phyloP scores from a whole-genome alignment of 306 rosid species.

The Leucaena leucocephala region DNA sequence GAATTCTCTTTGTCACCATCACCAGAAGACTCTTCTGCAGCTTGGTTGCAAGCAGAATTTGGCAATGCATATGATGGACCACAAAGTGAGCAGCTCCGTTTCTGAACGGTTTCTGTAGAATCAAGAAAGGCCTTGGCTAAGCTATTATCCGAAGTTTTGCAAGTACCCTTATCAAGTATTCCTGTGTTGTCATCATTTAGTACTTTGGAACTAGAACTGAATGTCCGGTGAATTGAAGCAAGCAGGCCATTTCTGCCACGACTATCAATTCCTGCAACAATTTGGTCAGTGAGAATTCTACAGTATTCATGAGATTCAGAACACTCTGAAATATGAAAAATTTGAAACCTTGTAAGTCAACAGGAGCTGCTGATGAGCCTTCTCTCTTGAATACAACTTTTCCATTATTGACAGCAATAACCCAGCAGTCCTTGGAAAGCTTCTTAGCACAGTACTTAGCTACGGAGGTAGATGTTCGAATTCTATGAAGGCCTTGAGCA shows the following conservation, averaged over 20 bases:
- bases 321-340: conserved; percentile 3
- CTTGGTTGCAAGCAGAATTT: conserved; percentile 41
- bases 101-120: conserved; percentile 37
- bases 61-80: conserved; percentile 37
- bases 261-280: conserved; percentile 55
- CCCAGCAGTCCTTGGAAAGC: conserved; percentile 60
- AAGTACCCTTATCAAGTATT: conserved; percentile 8
- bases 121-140: conserved; percentile 57
- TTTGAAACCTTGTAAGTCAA: conserved; percentile 56
- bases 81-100: conserved; percentile 63
- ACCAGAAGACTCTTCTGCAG: conserved; percentile 47
- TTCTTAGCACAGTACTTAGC: conserved; percentile 94
- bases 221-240: conserved; percentile 50
- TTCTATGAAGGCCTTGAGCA: conserved; percentile 59
- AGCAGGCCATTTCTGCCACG: conserved; percentile 50
- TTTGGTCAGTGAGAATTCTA: conserved; percentile 31
- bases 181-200: conserved; percentile 46
- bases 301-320: conserved; percentile 10
- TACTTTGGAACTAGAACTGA: conserved; percentile 49
- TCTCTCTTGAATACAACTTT: conserved; percentile 74
- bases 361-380: conserved; percentile 35
- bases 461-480: conserved; percentile 69
- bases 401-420: conserved; percentile 82
- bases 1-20: conserved; percentile 49
- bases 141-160: conserved; percentile 51